Evolutionary conservation across 768 basidiomycete species (phyloP), one percentile per base, ranked within the genome.

Genomic region (Kwoniella pini): DNA sequence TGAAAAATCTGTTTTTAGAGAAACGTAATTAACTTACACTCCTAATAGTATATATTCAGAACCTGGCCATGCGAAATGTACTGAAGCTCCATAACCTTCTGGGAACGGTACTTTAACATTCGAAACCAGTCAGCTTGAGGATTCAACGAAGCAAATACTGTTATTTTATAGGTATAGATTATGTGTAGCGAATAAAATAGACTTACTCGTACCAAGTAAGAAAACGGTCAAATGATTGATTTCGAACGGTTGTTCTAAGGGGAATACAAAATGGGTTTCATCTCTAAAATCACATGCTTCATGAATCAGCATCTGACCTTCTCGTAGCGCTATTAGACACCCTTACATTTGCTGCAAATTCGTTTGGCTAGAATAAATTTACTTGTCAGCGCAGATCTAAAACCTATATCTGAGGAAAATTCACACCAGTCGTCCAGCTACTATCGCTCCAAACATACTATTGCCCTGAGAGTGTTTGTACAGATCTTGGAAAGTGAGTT

Each of bases 391-490:
- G 17, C 28, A 21, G 2, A 36, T 9, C 2, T 44, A 28, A 12
- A 15, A 43, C 0, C 10, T 15, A 42, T 4, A 11, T 40, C 28
- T 46, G 10, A 40, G 4, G 17, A 9, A 10, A 36, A 65, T 75
- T 66, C 44, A 78, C 77, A 78, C 75, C 19, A 78, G 63, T 40
- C 77, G 54, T 21, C 77, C 73, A 31, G 77, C 77, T 38, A 76
- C 73, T 24, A 76, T 76, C 15, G 75, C 75, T 15, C 77, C 77
- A 56, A 78, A 78, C 77, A 78, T 77, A n/a, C n/a, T n/a, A n/a
- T n/a, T n/a, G n/a, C n/a, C n/a, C n/a, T n/a, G n/a, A n/a, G n/a
- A n/a, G n/a, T n/a, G n/a, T n/a, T n/a, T n/a, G n/a, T n/a, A n/a
- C n/a, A n/a, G n/a, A n/a, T n/a, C n/a, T n/a, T n/a, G n/a, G 28